Evolutionary conservation across 1,284 basidiomycete species (phyloP).

Genomic region (Inonotus obliquus): DNA sequence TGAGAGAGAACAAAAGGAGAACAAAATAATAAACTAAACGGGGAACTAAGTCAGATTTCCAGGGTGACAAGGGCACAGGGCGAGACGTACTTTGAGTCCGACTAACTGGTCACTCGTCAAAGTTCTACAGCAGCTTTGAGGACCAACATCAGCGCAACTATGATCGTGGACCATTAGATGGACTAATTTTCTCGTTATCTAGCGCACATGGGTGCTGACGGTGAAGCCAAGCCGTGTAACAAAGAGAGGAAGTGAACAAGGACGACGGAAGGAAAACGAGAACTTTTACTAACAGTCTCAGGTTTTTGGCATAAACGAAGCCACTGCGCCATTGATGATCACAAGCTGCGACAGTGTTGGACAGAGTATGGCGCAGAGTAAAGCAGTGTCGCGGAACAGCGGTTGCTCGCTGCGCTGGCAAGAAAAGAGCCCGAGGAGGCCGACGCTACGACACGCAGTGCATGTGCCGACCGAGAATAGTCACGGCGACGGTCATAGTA

Average conservation of each 20-base stretch:
- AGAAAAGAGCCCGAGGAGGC: not conserved
- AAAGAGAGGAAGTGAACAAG: not conserved
- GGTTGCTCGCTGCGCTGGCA: not conserved
- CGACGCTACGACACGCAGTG: not conserved
- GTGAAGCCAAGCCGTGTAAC: no score
- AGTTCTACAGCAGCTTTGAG: not conserved
- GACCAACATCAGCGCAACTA: not conserved
- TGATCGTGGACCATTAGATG: not conserved
- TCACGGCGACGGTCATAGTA: not conserved
- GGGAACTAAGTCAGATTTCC: not conserved
- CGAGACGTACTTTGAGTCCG: constrained; percentile 6
- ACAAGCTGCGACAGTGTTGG: not conserved
- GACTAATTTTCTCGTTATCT: not conserved
- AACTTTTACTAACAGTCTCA: not conserved
- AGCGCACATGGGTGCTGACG: not conserved
- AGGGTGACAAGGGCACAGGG: not conserved
- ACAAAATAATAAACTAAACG: constrained; percentile 5
- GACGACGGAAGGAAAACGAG: not conserved
- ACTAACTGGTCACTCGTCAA: not conserved
- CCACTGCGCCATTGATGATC: not conserved
- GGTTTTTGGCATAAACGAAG: not conserved
- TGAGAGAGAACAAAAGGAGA: not conserved
- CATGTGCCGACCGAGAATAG: not conserved
- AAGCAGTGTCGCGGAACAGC: not conserved
- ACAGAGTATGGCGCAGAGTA: not conserved